Base-by-base conservation (phyloP, 208 protist species). In the Angomonas ambiguus region DNA sequence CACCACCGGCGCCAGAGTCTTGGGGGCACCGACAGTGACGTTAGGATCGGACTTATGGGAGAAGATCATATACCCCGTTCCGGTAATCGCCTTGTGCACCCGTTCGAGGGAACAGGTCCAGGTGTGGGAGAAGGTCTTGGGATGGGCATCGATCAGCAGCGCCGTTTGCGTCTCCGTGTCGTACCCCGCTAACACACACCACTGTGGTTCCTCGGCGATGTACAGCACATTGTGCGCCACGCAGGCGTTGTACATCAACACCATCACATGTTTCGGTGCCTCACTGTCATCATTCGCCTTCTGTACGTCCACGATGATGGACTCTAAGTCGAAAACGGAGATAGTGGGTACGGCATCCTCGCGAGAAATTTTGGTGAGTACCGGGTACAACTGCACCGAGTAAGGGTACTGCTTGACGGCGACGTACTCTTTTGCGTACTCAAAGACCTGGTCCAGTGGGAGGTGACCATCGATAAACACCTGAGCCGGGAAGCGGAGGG, bases 211-310 rank as follows among this genome's bases (percentile, higher is more conserved):
- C 34, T 88, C 77, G 28, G 77, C 77, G 24, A 94, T 81, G 74
- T 92, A 80, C 20, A 96, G 77, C 33, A 94, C 85, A 73, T 92
- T 93, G 76, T 96, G 90, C 38, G 90, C 90, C 24, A 92, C 87
- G 57, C 79, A 79, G 20, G 87, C 85, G 72, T 96, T 91, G 79
- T 93, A 96, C 85, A 92, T 91, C 66, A 93, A 87, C 51, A 92
- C 63, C 87, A 94, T 93, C 38, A 96, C 76, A 65, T 93, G 79
- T 61, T 76, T 66, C 22, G 88, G 88, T 5, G 42, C 62, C 64
- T 94, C 85, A 13, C 77, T 68, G 68, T 92, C 85, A 31, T 82
- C 67, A 70, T 94, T 94, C 34, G 81, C 80, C 45, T 79, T 72
- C 64, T 80, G 82, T 35, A 93, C 87, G 45, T 85, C 79, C 49